These are phyloP conservation scores for Diversispora epigaea DNA, from an alignment of 192 early-diverging fungal species.

Conservation along the genomic window DNA sequence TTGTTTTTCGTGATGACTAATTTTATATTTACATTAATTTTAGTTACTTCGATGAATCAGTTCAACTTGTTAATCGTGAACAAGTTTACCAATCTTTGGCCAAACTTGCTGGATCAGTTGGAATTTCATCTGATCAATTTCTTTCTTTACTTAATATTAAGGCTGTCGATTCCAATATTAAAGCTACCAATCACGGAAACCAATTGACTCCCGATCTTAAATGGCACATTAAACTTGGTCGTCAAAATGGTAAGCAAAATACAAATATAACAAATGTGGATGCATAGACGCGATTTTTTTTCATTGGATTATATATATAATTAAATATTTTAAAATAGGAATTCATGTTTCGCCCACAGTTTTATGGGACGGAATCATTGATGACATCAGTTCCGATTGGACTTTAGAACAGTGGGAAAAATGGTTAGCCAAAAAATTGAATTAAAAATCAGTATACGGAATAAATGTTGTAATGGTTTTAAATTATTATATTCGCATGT, in stretches of 20 bases:
- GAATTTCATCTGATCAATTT: constrained; percentile 49
- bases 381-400: constrained; percentile 71
- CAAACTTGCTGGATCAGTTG: constrained; percentile 44
- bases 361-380: constrained; percentile 63
- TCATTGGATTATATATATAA: too few relatives aligned
- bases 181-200: constrained; percentile 64
- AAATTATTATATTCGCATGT: too few relatives aligned
- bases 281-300: too few relatives aligned
- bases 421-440: constrained; percentile 47
- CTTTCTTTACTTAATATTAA: constrained; percentile 48
- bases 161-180: constrained; percentile 37
- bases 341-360: constrained; percentile 81
- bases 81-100: constrained; percentile 57
- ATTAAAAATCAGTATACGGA: too few relatives aligned
- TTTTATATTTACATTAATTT: background rate
- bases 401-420: constrained; percentile 62
- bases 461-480: too few relatives aligned
- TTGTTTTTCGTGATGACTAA: background rate
- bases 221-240: constrained; percentile 61
- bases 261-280: too few relatives aligned
- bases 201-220: constrained; percentile 69
- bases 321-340: too few relatives aligned
- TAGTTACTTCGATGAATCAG: constrained; percentile 64
- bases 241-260: constrained; percentile 52
- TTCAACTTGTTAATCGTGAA: constrained; percentile 54